Evolutionary conservation across 2,329 filamentous ascomycete genomes (phyloP).

Genomic region (Paramyrothecium roridum): DNA sequence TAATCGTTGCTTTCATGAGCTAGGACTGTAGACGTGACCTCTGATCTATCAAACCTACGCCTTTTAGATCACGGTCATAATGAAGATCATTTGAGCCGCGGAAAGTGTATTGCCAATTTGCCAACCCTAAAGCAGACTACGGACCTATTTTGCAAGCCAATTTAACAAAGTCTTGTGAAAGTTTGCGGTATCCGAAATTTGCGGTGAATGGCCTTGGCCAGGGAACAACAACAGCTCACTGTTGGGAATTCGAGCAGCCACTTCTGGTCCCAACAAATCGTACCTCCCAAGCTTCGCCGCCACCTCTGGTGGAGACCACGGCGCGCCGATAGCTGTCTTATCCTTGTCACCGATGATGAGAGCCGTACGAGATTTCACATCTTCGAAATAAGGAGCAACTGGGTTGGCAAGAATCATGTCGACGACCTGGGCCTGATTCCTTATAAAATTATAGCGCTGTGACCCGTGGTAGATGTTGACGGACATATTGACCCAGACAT

Average conservation of each 20-base stretch:
- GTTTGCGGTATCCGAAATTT: slow-evolving; percentile 44
- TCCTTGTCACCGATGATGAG: slow-evolving; percentile 50
- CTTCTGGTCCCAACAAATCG: slow-evolving; percentile 42
- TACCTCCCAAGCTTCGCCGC: slow-evolving; percentile 45
- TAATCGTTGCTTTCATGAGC: too few relatives aligned
- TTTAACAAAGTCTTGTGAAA: slow-evolving; percentile 43
- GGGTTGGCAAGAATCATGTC: slow-evolving; percentile 54
- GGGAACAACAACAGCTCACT: slow-evolving; percentile 43
- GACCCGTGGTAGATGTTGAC: slow-evolving; percentile 46
- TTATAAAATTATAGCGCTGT: slow-evolving; percentile 37
- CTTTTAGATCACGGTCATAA: too few relatives aligned
- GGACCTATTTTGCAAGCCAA: slow-evolving; percentile 30
- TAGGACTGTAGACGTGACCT: too few relatives aligned
- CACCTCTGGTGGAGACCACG: slow-evolving; percentile 43
- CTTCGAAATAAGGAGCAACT: slow-evolving; percentile 45
- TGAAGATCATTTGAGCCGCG: too few relatives aligned
- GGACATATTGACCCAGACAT: slow-evolving; percentile 54
- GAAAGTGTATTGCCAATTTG: too few relatives aligned
- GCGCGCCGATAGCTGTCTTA: slow-evolving; percentile 51
- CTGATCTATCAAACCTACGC: too few relatives aligned
- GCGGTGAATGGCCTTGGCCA: slow-evolving; percentile 48
- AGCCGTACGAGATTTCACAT: slow-evolving; percentile 41
- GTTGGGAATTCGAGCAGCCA: slow-evolving; percentile 39
- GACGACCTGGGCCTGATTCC: slow-evolving; percentile 46
- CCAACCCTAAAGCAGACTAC: too few relatives aligned